Conservation (phyloP, 768 basidiomycete genomes). For the Sistotremastrum niveocremeum region DNA sequence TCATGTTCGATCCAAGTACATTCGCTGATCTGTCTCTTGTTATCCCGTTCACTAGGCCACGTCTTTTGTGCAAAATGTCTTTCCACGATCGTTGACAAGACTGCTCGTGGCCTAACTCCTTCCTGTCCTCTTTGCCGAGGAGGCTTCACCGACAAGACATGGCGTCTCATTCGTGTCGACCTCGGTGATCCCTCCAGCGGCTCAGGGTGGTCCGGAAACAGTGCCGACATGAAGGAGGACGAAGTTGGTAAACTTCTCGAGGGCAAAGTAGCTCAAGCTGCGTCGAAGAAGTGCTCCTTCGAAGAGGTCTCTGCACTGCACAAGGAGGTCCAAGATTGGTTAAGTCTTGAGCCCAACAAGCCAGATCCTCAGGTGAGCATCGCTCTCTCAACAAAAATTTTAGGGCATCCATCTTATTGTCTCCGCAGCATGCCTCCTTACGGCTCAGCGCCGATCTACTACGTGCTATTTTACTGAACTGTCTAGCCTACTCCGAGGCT, state of each 20-base stretch:
- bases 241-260: conserved; percentile 56
- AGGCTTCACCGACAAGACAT: conserved; percentile 46
- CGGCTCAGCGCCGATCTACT: conserved; percentile 65
- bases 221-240: conserved; percentile 21
- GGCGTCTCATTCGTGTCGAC: conserved; percentile 72
- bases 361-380: conserved; percentile 48
- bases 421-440: conserved; percentile 45
- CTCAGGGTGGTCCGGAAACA: conserved; percentile 36
- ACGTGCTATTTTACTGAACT: conserved; percentile 73
- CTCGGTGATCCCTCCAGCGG: conserved; percentile 30
- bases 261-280: conserved; percentile 65
- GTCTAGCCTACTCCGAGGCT: conserved; percentile 66
- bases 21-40: conserved; percentile 13
- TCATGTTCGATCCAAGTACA: conserved; percentile 4
- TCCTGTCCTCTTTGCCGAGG: conserved; percentile 80
- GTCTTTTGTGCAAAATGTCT: conserved; percentile 68
- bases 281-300: conserved; percentile 76
- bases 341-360: conserved; percentile 40
- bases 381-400: conserved; percentile 3
- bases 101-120: conserved; percentile 51
- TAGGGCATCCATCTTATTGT: background rate
- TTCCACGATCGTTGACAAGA: conserved; percentile 73
- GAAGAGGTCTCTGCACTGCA: conserved; percentile 71
- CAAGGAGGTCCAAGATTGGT: conserved; percentile 68
- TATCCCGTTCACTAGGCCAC: conserved; percentile 40